Evolutionary conservation across 352 stramenopile species (phyloP), one percentile per base, ranked within the genome.

Genomic region (Phytophthora sp.): DNA sequence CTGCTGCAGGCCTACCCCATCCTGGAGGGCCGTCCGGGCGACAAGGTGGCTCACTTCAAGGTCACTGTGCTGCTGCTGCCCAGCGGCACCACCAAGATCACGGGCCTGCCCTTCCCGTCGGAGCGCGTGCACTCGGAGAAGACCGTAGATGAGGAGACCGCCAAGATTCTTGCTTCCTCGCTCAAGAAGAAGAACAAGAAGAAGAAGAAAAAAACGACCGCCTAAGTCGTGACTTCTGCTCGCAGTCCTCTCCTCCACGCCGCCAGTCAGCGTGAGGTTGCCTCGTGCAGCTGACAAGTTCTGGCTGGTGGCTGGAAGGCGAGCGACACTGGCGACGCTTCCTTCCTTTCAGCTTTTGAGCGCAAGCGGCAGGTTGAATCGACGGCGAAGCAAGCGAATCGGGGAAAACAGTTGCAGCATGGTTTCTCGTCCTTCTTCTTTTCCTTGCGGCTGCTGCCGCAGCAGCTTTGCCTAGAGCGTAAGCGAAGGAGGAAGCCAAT

Each of bases 21-120:
- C 60, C 81, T 99, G 55, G 90, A 98, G 73, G 97, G 98, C 57
- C 89, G 93, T 48, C 75, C 81, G 10, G 96, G 95, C 42, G 97
- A 98, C 49, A 96, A 98, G 69, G 93, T 99, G 27, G 97, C 96
- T 5, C 98, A 99, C 81, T 99, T 99, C 82, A 99, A 99, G 88
- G 97, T 92, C 52, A 99, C 98, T 11, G 94, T 99, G 41, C 82
- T 99, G 50, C 84, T 99, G 42, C 71, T 99, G 56, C 92, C 96
- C 26, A 97, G 86, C 32, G 98, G 98, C 66, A 98, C 96, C 4
- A 88, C 84, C 27, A 96, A 98, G 80, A 98, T 99, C 50, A 99
- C 97, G 39, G 97, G 97, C 44, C 76, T 99, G 45, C 67, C 84
- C 21, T 88, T 99, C 68, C 93, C 93, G 24, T 70, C 64, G 15